Evolutionary conservation across 163 green algal species (phyloP), one percentile per base, ranked within the genome.

Genomic region (Chlorella variabilis): DNA sequence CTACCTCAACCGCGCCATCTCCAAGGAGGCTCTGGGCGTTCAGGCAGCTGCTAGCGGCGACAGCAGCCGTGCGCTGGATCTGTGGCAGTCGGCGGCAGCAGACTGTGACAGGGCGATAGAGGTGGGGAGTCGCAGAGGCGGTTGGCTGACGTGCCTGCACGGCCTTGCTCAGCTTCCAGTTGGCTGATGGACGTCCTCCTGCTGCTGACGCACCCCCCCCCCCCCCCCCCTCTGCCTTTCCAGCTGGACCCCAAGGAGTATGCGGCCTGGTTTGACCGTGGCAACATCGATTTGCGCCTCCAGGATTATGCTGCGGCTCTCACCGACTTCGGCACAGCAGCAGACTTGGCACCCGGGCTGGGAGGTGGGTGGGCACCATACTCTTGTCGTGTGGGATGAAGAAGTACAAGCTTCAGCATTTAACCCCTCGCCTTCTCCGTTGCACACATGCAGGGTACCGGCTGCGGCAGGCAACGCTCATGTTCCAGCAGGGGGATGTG

Each of bases 271-370:
- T 91, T 86, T 87, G 84, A 91, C 69, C 75, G 79, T 5, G 86
- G 80, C 38, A 87, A 90, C 73, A 77, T 89, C 18, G 31, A 84
- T 69, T 75, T 86, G 71, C 56, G 86, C 34, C 34, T 91, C 31
- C 65, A 62, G 13, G 42, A 85, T 25, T 91, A 81, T 33, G 38
- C 33, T 17, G 71, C 38, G 9, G 88, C 88, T 1, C 42, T 89
- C 7, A 68, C 65, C 13, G 73, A 71, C 66, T 90, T 87, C 36
- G 34, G 42, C 20, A 78, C 63, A 15, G 88, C 88, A 13, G 88
- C 88, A 4, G 87, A 91, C 66, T 48, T 91, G 61, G 88, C 88
- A 66, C 87, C 87, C 0, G 88, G 86, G 29, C 78, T 88, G 49
- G 45, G 70, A 58, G 73, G 73, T 70, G 51, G 21, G 45, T 25